Conservation (phyloP, 2,329 filamentous ascomycete species). For the Xylaria sp. region DNA sequence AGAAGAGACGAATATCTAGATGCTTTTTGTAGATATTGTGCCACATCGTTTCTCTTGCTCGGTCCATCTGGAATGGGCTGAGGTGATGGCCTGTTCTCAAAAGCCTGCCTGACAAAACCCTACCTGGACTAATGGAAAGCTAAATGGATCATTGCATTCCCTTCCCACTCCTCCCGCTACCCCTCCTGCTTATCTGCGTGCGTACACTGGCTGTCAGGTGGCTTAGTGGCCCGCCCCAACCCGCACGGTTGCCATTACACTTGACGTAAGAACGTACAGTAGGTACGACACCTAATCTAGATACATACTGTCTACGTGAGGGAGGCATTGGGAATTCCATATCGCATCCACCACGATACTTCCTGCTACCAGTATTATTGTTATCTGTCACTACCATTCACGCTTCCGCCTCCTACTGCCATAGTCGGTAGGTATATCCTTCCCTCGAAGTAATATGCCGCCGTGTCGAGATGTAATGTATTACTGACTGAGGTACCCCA, state of each 20-base stretch:
- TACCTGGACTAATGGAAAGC: not conserved
- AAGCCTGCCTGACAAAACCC: slow-evolving; percentile 24
- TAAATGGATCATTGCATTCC: slow-evolving; percentile 9
- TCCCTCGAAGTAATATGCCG: too few relatives aligned
- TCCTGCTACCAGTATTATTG: not conserved
- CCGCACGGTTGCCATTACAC: not conserved
- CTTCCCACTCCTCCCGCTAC: not conserved
- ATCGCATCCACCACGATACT: not conserved
- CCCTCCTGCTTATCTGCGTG: slow-evolving; percentile 32
- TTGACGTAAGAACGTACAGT: slow-evolving; percentile 29
- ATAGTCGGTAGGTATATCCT: too few relatives aligned
- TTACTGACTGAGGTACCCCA: too few relatives aligned
- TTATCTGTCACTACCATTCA: not conserved
- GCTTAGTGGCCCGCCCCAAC: slow-evolving; percentile 27
- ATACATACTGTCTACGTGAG: too few relatives aligned
- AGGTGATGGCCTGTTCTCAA: not conserved
- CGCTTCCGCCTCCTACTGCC: too few relatives aligned
- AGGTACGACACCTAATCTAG: slow-evolving; percentile 1
- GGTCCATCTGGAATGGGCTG: not conserved
- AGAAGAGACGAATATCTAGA: not conserved
- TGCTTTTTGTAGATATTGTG: not conserved
- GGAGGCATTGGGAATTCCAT: too few relatives aligned
- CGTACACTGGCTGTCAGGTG: slow-evolving; percentile 30
- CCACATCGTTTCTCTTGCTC: not conserved
- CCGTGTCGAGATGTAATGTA: too few relatives aligned